Evolutionary conservation across 768 basidiomycete species (phyloP).

Genomic region (Melanogaster broomeanus): DNA sequence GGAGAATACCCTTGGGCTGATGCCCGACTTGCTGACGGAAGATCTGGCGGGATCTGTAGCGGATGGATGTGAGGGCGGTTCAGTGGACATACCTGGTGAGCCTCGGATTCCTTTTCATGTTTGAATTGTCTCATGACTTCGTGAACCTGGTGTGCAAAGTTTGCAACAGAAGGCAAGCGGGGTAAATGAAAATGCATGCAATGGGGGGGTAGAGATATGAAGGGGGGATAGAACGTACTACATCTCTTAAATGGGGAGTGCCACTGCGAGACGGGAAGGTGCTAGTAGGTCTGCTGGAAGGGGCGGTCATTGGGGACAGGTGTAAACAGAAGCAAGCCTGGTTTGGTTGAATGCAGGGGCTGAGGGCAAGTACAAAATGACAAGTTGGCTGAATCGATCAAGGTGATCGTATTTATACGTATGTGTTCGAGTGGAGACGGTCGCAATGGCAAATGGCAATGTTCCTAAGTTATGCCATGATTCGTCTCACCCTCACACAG

Average conservation of each 20-base stretch:
- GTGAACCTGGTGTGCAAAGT: slow-evolving; percentile 56
- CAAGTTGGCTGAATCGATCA: slow-evolving; percentile 6
- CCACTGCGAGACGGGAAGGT: slow-evolving; percentile 38
- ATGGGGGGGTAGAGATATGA: neutral
- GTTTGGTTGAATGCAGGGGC: slow-evolving; percentile 7
- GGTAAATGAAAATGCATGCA: slow-evolving; percentile 34
- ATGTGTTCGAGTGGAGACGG: neutral
- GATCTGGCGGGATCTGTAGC: slow-evolving; percentile 48
- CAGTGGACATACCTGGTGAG: slow-evolving; percentile 62
- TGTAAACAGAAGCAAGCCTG: neutral
- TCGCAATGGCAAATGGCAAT: neutral
- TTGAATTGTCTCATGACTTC: slow-evolving; percentile 67
- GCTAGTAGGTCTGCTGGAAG: slow-evolving; percentile 28
- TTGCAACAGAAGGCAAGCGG: slow-evolving; percentile 27
- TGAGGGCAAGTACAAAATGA: slow-evolving; percentile 15
- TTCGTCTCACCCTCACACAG: too few relatives aligned
- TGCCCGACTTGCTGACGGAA: slow-evolving; percentile 75
- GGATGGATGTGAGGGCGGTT: neutral
- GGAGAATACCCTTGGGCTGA: slow-evolving; percentile 60
- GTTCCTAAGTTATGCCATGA: too few relatives aligned
- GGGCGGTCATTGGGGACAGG: slow-evolving; percentile 21
- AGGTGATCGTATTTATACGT: slow-evolving; percentile 21
- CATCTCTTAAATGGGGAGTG: slow-evolving; percentile 44
- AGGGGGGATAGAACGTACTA: slow-evolving; percentile 31
- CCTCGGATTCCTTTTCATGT: slow-evolving; percentile 85